Conservation (phyloP, 495 filamentous ascomycete genomes). For the Neurospora pannonica region DNA sequence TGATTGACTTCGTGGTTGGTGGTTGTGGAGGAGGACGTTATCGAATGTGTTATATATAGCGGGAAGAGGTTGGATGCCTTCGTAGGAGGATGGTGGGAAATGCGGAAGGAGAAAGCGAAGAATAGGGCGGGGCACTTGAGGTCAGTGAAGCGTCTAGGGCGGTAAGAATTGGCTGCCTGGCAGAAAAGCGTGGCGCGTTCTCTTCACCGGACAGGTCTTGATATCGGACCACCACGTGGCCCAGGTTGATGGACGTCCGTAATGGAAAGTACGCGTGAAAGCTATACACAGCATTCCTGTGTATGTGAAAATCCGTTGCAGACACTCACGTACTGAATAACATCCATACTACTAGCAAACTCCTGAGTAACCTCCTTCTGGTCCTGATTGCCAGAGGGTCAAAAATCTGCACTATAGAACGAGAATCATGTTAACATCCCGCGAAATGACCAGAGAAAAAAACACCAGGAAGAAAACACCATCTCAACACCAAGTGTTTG, state of each 20-base stretch:
- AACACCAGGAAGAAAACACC: neutral
- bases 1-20: neutral
- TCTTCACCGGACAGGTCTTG: neutral
- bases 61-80: neutral
- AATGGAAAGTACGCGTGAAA: neutral
- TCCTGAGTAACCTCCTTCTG: neutral
- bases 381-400: neutral
- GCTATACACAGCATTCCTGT: no score
- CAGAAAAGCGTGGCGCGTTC: neutral
- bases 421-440: neutral
- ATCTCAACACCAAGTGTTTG: neutral
- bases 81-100: neutral
- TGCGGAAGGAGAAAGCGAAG: neutral
- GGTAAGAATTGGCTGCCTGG: neutral
- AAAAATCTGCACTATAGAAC: neutral
- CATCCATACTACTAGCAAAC: neutral
- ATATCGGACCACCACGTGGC: neutral
- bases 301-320: no score
- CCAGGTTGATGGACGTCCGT: neutral
- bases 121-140: neutral
- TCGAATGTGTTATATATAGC: neutral
- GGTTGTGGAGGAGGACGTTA: neutral
- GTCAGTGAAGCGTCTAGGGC: neutral
- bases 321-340: neutral
- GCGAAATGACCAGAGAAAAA: neutral